These are phyloP conservation scores for Ottelia alismoides DNA, from an alignment of 106 monocot genomes.

Conservation along the genomic window DNA sequence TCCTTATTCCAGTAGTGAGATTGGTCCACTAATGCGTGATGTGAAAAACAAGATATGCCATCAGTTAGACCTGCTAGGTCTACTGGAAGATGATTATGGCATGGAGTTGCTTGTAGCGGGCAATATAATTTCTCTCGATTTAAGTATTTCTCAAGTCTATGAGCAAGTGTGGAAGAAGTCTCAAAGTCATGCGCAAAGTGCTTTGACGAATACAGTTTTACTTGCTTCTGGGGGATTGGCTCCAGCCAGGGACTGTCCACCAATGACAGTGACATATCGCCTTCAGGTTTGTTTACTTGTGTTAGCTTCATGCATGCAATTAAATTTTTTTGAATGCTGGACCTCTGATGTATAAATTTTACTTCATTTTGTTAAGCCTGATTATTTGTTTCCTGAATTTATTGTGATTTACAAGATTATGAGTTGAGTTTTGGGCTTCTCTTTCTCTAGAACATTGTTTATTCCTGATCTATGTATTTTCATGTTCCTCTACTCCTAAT, in stretches of 20 bases:
- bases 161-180: slow-evolving; percentile 98
- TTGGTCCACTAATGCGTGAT: slow-evolving; percentile 94
- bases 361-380: no score
- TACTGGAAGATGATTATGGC: slow-evolving; percentile 90
- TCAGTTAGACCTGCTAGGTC: slow-evolving; percentile 85
- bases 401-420: no score
- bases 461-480: no score
- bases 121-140: slow-evolving; percentile 93
- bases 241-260: slow-evolving; percentile 60
- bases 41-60: slow-evolving; percentile 98
- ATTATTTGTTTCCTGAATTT: no score
- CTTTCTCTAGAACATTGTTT: no score
- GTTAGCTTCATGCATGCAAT: no score
- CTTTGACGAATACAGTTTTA: slow-evolving; percentile 30
- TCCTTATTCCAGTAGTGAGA: slow-evolving; percentile 88
- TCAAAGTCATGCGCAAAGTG: slow-evolving; percentile 50
- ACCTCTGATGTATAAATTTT: no score
- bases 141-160: slow-evolving; percentile 94
- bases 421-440: no score
- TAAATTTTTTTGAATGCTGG: no score
- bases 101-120: slow-evolving; percentile 98
- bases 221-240: slow-evolving; percentile 40
- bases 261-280: slow-evolving; percentile 95
- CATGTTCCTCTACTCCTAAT: no score
- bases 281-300: slow-evolving; percentile 65